Base-by-base conservation (phyloP, 257 asterid species). In the Scutellaria galericulata region DNA sequence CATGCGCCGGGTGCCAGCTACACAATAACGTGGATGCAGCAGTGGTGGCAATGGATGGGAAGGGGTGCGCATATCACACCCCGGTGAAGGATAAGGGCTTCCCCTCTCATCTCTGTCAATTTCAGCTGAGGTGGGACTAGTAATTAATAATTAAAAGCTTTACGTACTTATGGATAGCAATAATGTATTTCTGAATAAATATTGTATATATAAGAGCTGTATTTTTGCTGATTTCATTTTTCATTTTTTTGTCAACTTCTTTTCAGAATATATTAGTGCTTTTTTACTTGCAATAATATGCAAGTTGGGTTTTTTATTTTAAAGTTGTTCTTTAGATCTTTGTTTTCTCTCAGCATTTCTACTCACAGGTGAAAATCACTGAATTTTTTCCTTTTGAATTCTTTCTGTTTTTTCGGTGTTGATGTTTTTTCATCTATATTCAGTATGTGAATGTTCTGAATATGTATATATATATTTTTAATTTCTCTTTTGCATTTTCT, bases 301-400 rank as follows among this genome's bases (percentile, higher is more conserved):
- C 83, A 74, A 81, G 83, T 77, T 83, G 37, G 81, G 44, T 58
- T 41, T 24, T 63, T 41, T 18, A 18, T 18, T 42, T 42, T 74
- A 52, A 62, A 54, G 81, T 73, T 63, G 76, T 76, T 78, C 68
- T 80, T 82, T 82, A 83, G 82, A 88, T 80, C 85, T 81, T 85
- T 71, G 75, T 75, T 73, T 79, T 78, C 71, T 71, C 81, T 74
- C 79, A 78, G 66, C 76, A 72, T 69, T 80, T 86, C 78, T 68
- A 53, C 67, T 45, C 47, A 50, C 52, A 79, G 83, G 82, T 73
- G 74, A 72, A 80, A 64, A 54, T 70, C 55, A 50, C 69, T 60
- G 37, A 2, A 42, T 67, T 66, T 60, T 68, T 64, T 68, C 62
- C 48, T 42, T 9, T 18, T 50, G 64, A 66, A 31, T 31, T 51